Evolutionary conservation across 768 basidiomycete genomes (phyloP).

Genomic region (Podaxis carcinomalis): DNA sequence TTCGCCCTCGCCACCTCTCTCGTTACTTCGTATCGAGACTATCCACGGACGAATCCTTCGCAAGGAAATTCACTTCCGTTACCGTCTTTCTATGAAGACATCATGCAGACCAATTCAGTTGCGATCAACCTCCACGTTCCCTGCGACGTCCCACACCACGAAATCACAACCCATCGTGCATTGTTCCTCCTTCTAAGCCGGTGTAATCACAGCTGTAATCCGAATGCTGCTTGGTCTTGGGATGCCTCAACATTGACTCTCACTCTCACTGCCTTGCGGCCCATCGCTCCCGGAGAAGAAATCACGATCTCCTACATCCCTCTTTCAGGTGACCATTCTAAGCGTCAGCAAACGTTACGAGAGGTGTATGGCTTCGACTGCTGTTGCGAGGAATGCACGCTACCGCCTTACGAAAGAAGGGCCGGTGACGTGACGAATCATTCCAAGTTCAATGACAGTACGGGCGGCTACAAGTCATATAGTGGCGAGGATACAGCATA

Average conservation of each 20-base stretch:
- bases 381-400: conserved; percentile 32
- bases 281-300: conserved; percentile 37
- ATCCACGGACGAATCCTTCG: conserved; percentile 23
- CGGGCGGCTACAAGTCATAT: conserved; percentile 16
- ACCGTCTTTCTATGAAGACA: conserved; percentile 32
- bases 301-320: conserved; percentile 42
- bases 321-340: conserved; percentile 28
- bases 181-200: conserved; percentile 38
- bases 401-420: background rate
- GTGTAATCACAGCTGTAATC: conserved; percentile 44
- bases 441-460: background rate
- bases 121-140: conserved; percentile 27
- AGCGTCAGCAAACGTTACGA: conserved; percentile 28
- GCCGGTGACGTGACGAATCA: background rate
- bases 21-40: conserved; percentile 4
- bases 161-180: conserved; percentile 31
- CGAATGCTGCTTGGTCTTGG: conserved; percentile 41
- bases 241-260: conserved; percentile 31
- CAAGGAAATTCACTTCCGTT: conserved; percentile 23
- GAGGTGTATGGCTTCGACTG: conserved; percentile 38
- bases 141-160: conserved; percentile 10
- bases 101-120: conserved; percentile 40
- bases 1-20: conserved; percentile 3
- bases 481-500: conserved; percentile 26
- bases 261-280: conserved; percentile 36